Percentiles rank a stretch among this genome's conserved stretches.
Evolutionary conservation across 306 rosid species (phyloP).

Genomic region (Cucumis melo): DNA sequence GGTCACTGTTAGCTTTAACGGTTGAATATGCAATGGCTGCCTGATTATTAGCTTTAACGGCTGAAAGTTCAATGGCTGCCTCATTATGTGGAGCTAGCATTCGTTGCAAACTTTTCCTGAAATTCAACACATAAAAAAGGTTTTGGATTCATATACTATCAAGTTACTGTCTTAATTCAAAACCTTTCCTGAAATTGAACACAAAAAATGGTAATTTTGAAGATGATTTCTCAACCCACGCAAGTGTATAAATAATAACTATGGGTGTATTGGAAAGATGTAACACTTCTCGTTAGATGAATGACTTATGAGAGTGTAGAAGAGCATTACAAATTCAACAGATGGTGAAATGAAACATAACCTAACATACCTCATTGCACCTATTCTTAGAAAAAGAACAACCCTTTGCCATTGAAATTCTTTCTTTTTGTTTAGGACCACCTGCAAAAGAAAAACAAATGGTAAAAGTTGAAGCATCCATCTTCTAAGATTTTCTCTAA

Average conservation of each 20-base stretch:
- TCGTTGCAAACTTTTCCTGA: conserved; percentile 67
- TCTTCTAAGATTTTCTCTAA: background rate
- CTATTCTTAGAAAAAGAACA: conserved; percentile 64
- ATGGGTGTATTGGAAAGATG: background rate
- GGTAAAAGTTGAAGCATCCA: background rate
- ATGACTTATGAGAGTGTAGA: background rate
- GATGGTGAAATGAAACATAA: background rate
- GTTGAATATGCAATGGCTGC: conserved; percentile 20
- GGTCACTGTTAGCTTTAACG: conserved; percentile 19
- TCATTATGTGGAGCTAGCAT: conserved; percentile 28
- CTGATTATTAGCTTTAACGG: conserved; percentile 25
- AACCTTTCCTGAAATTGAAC: conserved; percentile 55
- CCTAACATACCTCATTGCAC: conserved; percentile 60
- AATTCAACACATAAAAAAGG: conserved; percentile 12
- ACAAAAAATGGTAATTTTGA: background rate
- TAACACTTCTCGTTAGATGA: background rate
- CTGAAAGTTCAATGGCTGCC: conserved; percentile 17
- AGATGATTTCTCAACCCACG: background rate
- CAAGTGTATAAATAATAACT: background rate
- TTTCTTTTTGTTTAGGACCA: conserved; percentile 64
- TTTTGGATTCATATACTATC: background rate
- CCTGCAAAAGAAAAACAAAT: conserved; percentile 28
- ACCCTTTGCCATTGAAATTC: conserved; percentile 88
- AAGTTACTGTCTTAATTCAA: background rate
- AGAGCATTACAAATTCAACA: background rate